These are phyloP conservation scores for Narthecium ossifragum DNA, from an alignment of 106 monocot species.

Conservation along the genomic window DNA sequence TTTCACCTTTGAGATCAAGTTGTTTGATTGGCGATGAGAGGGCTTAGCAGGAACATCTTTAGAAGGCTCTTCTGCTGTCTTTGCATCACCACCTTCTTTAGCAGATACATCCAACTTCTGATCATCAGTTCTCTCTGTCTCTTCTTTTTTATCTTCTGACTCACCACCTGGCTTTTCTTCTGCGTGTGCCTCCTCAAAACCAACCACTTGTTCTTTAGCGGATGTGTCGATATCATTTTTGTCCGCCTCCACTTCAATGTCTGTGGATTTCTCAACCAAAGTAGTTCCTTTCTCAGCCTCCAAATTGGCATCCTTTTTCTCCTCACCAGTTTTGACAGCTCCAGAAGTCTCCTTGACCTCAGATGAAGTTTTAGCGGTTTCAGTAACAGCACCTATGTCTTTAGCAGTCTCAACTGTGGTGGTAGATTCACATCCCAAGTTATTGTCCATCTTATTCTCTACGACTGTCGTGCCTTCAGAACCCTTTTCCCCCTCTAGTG, in stretches of 20 bases:
- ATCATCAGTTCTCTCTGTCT: constrained; percentile 8
- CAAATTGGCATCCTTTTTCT: neutral
- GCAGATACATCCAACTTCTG: neutral
- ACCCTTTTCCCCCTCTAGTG: neutral
- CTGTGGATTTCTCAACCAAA: constrained; percentile 11
- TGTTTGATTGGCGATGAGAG: constrained; percentile 28
- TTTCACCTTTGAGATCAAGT: constrained; percentile 47
- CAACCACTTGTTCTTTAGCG: too few species aligned
- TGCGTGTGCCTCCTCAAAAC: neutral
- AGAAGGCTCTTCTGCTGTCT: neutral
- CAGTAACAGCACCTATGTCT: constrained; percentile 5
- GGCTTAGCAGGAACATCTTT: constrained; percentile 18
- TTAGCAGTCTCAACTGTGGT: neutral
- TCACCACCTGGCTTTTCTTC: neutral
- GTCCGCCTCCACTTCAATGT: neutral
- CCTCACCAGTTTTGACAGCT: neutral
- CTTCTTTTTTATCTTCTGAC: constrained; percentile 8
- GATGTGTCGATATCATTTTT: neutral
- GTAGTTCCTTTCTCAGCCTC: constrained; percentile 6
- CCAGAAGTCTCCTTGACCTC: constrained; percentile 8
- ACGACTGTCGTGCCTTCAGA: neutral
- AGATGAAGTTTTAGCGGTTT: neutral
- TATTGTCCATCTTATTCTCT: constrained; percentile 3
- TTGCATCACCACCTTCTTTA: constrained; percentile 9
- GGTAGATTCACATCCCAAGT: neutral